Percentiles rank a stretch among this genome's conserved stretches.
Conservation (phyloP, 208 protist genomes). For the Entamoeba moshkovskii region DNA sequence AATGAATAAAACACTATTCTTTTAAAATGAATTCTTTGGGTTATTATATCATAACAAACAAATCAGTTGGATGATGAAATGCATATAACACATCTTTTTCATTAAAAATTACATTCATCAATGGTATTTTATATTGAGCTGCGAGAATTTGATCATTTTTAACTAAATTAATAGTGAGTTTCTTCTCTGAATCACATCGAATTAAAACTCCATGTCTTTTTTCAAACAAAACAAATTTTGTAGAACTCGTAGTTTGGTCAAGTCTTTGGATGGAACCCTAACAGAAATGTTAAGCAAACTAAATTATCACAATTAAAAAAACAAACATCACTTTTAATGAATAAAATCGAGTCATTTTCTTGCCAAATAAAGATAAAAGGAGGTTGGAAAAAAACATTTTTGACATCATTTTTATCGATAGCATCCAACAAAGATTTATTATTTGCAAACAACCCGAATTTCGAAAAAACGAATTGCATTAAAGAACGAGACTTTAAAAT, state of each 20-base stretch:
- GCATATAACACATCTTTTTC: neutral
- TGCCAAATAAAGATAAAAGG: neutral
- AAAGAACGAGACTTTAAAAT: neutral
- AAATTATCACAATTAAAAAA: neutral
- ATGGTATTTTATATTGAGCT: neutral
- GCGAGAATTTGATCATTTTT: neutral
- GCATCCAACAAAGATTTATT: neutral
- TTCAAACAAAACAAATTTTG: neutral
- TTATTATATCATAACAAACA: neutral
- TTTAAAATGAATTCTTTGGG: neutral
- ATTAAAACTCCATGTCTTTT: neutral
- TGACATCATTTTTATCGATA: neutral
- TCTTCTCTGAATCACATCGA: neutral
- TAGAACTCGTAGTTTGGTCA: neutral
- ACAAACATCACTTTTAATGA: neutral
- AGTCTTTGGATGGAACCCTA: neutral
- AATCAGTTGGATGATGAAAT: neutral
- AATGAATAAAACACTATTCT: neutral
- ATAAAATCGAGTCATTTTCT: neutral
- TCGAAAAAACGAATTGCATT: neutral
- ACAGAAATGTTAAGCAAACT: neutral
- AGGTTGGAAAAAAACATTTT: neutral
- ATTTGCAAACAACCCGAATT: neutral
- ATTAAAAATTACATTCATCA: neutral
- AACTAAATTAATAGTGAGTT: neutral